Evolutionary conservation across 306 rosid genomes (phyloP).

Genomic region (Gastrolobium villosum): DNA sequence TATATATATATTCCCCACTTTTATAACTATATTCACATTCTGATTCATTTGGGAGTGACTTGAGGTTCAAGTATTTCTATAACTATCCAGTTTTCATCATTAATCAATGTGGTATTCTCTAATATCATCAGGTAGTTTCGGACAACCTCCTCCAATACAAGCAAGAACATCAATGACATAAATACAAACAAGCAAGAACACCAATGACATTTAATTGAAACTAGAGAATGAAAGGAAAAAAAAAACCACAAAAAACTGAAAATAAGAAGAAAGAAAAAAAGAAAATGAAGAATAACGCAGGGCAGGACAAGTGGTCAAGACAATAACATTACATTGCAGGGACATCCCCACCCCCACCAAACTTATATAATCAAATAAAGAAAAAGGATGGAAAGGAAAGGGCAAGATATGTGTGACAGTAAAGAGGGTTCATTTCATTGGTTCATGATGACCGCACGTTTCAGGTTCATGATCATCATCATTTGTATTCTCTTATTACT

Average conservation of each 20-base stretch:
- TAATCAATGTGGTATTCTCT: too few relatives aligned
- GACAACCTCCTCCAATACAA: background rate
- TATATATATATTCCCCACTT: too few relatives aligned
- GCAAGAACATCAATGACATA: background rate
- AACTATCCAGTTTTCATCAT: too few relatives aligned
- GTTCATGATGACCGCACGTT: constrained; percentile 90
- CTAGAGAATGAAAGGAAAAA: background rate
- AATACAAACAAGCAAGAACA: background rate
- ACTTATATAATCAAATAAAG: constrained; percentile 41
- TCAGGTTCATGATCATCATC: constrained; percentile 51
- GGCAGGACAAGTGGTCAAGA: constrained; percentile 11
- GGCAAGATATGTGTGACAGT: constrained; percentile 43
- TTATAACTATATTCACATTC: too few relatives aligned
- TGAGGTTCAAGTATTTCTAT: too few relatives aligned
- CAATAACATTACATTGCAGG: constrained; percentile 46
- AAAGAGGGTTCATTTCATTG: constrained; percentile 61
- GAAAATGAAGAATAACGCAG: background rate
- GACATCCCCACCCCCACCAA: constrained; percentile 44
- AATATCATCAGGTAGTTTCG: background rate
- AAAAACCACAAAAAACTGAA: background rate
- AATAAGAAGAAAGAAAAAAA: background rate
- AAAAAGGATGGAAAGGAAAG: constrained; percentile 8
- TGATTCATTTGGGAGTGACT: too few relatives aligned
- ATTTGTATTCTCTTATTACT: constrained; percentile 57
- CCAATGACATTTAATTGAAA: background rate